These are phyloP conservation scores for Umbilicus rupestris DNA, from an alignment of 164 flowering plant species.

Conservation along the genomic window DNA sequence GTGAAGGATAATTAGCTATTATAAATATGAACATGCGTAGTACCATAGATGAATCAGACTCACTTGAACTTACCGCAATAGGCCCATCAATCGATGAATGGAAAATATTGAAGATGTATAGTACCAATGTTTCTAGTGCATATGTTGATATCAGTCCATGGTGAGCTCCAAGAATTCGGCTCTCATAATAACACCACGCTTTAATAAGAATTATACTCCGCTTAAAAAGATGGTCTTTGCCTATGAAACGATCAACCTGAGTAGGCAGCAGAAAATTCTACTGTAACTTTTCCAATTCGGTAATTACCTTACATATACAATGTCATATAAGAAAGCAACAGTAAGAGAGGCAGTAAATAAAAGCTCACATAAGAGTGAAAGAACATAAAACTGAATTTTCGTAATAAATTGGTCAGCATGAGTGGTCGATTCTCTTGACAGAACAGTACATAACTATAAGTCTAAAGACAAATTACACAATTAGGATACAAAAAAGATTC, in stretches of 20 bases:
- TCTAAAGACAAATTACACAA: not conserved
- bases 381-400: not conserved
- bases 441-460: not conserved
- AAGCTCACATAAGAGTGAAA: not conserved
- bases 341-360: not conserved
- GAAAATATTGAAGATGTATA: conserved; percentile 36
- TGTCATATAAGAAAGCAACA: not conserved
- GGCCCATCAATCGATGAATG: conserved; percentile 43
- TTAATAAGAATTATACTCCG: conserved; percentile 46
- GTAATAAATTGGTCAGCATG: not conserved
- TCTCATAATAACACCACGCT: conserved; percentile 62
- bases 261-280: not conserved
- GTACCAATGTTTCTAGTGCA: conserved; percentile 47
- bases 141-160: conserved; percentile 57
- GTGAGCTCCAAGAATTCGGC: conserved; percentile 53
- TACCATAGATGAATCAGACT: not conserved
- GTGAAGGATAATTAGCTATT: not conserved
- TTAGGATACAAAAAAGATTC: not conserved
- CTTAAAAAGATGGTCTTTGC: conserved; percentile 48
- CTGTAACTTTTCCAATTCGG: not conserved
- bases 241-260: conserved; percentile 39
- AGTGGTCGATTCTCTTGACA: not conserved
- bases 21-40: not conserved
- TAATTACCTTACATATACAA: not conserved
- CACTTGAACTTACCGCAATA: conserved; percentile 28